These are phyloP conservation scores for Lichtheimia corymbifera DNA, from an alignment of 371 early-diverging fungal genomes.

Conservation along the genomic window DNA sequence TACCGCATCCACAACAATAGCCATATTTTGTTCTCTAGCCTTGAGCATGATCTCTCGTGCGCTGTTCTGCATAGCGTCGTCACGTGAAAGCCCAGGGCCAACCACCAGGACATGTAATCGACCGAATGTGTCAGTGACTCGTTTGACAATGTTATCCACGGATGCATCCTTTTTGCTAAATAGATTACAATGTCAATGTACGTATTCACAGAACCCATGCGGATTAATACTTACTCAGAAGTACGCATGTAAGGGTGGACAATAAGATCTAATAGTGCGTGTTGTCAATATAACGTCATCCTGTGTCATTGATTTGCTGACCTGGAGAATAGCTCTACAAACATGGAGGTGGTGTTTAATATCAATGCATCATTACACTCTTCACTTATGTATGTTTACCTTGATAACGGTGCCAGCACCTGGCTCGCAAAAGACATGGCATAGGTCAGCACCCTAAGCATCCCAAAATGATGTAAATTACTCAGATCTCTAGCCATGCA, in stretches of 20 bases:
- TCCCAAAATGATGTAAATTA: neutral
- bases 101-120: conserved; percentile 87
- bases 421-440: conserved; percentile 88
- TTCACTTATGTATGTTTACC: conserved; percentile 21
- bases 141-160: conserved; percentile 42
- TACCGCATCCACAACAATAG: conserved; percentile 92
- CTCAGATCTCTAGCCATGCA: neutral
- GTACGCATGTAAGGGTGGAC: conserved; percentile 65
- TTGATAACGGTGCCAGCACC: conserved; percentile 82
- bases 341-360: neutral
- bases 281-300: conserved; percentile 4
- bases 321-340: conserved; percentile 56
- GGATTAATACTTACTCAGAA: conserved; percentile 22
- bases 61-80: conserved; percentile 62
- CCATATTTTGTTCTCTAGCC: conserved; percentile 63
- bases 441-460: conserved; percentile 86
- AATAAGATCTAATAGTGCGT: conserved; percentile 50
- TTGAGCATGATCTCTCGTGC: conserved; percentile 62
- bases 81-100: conserved; percentile 92
- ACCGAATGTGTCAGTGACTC: conserved; percentile 52
- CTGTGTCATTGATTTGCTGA: conserved; percentile 11
- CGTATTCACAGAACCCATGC: neutral
- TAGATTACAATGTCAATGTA: neutral
- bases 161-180: conserved; percentile 32
- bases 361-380: neutral